These are phyloP conservation scores for Paraglomus occultum DNA, from an alignment of 192 early-diverging fungal species.

Conservation along the genomic window DNA sequence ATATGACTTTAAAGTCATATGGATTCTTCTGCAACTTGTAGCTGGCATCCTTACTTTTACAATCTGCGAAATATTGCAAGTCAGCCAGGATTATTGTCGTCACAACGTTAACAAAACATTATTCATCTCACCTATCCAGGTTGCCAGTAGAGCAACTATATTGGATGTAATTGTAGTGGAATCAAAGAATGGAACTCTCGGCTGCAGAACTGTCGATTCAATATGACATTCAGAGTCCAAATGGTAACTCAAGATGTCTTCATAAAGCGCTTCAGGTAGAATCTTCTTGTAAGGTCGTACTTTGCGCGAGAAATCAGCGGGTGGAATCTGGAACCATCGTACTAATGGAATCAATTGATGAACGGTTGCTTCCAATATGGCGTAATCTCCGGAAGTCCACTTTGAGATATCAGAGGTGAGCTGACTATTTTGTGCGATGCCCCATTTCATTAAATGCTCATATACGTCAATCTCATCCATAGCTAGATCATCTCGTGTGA, in stretches of 20 bases:
- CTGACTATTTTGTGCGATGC: neutral
- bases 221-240: neutral
- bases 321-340: neutral
- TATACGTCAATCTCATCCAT: slow-evolving; percentile 5
- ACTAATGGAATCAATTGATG: neutral
- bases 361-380: neutral
- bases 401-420: neutral
- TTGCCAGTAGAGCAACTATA: slow-evolving; percentile 12
- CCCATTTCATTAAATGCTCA: neutral
- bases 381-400: neutral
- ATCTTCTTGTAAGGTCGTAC: neutral
- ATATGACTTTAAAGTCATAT: slow-evolving; percentile 21
- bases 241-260: slow-evolving; percentile 2
- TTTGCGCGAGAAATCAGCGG: neutral
- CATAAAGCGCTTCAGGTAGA: neutral
- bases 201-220: neutral
- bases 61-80: no score
- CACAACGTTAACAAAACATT: no score
- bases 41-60: no score
- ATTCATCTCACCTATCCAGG: slow-evolving; percentile 21
- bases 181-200: slow-evolving; percentile 15
- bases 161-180: slow-evolving; percentile 16
- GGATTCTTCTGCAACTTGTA: neutral
- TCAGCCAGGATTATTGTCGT: no score
- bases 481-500: neutral